These are phyloP conservation scores for Calophaca sinica DNA, from an alignment of 306 rosid genomes.

Conservation along the genomic window DNA sequence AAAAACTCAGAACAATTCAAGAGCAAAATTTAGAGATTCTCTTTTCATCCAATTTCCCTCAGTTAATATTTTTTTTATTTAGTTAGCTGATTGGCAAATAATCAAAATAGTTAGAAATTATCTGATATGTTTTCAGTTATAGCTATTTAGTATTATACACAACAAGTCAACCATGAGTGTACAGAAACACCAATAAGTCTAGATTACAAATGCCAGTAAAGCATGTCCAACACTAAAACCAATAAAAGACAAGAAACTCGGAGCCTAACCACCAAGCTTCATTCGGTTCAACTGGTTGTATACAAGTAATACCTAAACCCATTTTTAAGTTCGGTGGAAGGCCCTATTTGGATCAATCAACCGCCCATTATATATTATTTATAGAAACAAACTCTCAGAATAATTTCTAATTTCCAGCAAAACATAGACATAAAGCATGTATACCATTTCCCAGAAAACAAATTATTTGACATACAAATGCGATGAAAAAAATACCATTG, in stretches of 20 bases:
- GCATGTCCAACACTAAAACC: not conserved
- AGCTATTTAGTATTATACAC: slow-evolving; percentile 7
- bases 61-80: not conserved
- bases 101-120: slow-evolving; percentile 14
- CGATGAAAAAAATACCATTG: slow-evolving; percentile 62
- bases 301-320: slow-evolving; percentile 20
- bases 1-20: not conserved
- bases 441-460: not conserved
- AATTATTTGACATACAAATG: not conserved
- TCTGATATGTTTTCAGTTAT: not conserved
- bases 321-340: not conserved
- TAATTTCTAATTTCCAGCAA: not conserved
- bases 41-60: not conserved
- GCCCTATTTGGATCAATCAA: slow-evolving; percentile 7
- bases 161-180: slow-evolving; percentile 2
- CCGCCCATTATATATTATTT: not conserved
- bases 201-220: slow-evolving; percentile 18
- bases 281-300: slow-evolving; percentile 10
- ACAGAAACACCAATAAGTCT: not conserved
- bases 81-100: not conserved
- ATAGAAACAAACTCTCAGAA: not conserved
- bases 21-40: slow-evolving; percentile 24
- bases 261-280: slow-evolving; percentile 5
- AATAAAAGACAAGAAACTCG: slow-evolving; percentile 11
- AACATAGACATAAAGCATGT: not conserved